Conservation (phyloP, 257 asterid species). For the Capsicum chinense region DNA sequence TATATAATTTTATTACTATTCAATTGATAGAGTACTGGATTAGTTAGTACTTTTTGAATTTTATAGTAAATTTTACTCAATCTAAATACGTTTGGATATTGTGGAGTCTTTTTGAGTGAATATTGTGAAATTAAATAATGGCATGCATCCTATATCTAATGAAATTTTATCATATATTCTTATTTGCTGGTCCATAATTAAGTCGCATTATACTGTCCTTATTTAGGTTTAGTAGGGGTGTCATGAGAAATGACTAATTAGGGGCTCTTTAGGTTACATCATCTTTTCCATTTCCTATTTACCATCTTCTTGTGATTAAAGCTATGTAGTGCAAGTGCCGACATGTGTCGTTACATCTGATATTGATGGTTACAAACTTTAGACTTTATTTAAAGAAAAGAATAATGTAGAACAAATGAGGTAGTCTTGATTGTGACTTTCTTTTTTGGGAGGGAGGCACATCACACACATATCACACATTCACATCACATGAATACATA, state of each 20-base stretch:
- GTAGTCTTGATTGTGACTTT: neutral
- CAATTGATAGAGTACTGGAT: neutral
- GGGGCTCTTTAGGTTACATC: neutral
- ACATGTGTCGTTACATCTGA: neutral
- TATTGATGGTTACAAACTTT: neutral
- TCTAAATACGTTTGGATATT: neutral
- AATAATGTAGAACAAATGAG: neutral
- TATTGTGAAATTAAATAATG: neutral
- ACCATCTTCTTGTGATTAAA: no score
- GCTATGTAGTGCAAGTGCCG: neutral
- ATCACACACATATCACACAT: no score
- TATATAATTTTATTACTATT: neutral
- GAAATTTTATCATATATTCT: neutral
- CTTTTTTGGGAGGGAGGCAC: no score
- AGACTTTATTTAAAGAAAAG: neutral
- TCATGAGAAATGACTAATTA: neutral
- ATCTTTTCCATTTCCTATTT: neutral
- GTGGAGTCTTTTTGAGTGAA: neutral
- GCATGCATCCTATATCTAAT: neutral
- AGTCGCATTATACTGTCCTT: neutral
- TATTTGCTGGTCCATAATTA: neutral
- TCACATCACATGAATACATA: no score
- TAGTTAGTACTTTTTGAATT: neutral
- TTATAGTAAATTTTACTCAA: neutral
- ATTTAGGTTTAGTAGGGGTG: neutral